Conservation (phyloP, 2,329 filamentous ascomycete species). For the Diaporthe aspalathi region DNA sequence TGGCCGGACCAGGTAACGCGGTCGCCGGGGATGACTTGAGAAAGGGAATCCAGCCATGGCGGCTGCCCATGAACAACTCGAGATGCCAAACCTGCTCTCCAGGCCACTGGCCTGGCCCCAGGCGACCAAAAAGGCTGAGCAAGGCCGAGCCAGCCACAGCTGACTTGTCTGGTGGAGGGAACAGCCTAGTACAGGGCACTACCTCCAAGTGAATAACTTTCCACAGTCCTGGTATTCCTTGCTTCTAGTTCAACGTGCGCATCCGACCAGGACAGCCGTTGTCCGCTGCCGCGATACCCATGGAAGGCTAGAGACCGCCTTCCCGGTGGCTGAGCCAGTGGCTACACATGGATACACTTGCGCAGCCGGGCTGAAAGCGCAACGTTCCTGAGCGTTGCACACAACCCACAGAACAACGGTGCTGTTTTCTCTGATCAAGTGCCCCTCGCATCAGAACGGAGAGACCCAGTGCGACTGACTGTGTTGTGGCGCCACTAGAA, state of each 20-base stretch:
- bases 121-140: slow-evolving; percentile 5
- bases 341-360: background rate
- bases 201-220: background rate
- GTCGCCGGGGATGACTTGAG: background rate
- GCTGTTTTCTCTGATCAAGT: background rate
- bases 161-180: background rate
- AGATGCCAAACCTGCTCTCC: background rate
- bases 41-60: background rate
- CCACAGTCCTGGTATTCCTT: slow-evolving; percentile 2
- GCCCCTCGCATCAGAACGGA: background rate
- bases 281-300: slow-evolving; percentile 17
- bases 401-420: slow-evolving; percentile 5
- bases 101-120: slow-evolving; percentile 3
- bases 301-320: slow-evolving; percentile 21
- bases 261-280: background rate
- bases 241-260: slow-evolving; percentile 16
- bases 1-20: background rate
- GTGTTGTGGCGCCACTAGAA: background rate
- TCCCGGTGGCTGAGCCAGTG: background rate
- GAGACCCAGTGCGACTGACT: background rate
- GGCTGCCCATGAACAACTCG: background rate
- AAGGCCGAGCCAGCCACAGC: background rate
- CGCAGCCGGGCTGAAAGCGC: background rate
- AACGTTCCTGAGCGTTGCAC: background rate
- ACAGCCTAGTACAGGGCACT: background rate